A percentile compares a stretch with the other conserved stretches of the same genome.
These are phyloP conservation scores for Talaromyces funiculosus DNA, from an alignment of 2,329 filamentous ascomycete species.

Conservation along the genomic window DNA sequence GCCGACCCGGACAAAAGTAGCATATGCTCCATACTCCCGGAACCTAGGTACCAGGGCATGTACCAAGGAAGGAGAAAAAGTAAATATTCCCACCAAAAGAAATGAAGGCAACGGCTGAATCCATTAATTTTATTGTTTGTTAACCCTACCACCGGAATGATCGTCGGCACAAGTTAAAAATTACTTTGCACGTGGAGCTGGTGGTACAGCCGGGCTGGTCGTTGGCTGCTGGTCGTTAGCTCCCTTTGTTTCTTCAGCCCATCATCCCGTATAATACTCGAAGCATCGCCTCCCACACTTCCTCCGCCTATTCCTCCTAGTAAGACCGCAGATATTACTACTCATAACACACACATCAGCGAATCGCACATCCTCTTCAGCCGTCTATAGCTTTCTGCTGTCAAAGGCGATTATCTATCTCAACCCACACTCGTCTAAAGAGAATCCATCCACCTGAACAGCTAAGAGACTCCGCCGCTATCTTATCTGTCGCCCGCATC, in stretches of 20 bases:
- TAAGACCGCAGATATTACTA: not conserved
- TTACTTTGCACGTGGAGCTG: slow-evolving; percentile 4
- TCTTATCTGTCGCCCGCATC: not conserved
- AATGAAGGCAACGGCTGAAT: not conserved
- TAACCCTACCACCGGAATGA: slow-evolving; percentile 2
- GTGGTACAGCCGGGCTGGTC: too few species aligned
- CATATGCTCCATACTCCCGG: not conserved
- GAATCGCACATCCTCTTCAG: not conserved
- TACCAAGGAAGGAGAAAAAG: not conserved
- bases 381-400: not conserved
- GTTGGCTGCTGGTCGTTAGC: not conserved
- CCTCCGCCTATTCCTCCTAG: not conserved
- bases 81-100: not conserved
- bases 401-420: not conserved
- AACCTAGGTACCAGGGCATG: not conserved
- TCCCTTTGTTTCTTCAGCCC: slow-evolving; percentile 2
- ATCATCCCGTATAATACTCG: not conserved
- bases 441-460: not conserved
- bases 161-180: not conserved
- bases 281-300: not conserved
- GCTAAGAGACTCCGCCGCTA: not conserved
- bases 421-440: not conserved
- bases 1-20: not conserved
- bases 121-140: not conserved
- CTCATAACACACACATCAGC: not conserved